A percentile compares a stretch with the other conserved stretches of the same genome.
These are phyloP conservation scores for Lactifluus piperatus DNA, from an alignment of 768 basidiomycete species.

Conservation along the genomic window DNA sequence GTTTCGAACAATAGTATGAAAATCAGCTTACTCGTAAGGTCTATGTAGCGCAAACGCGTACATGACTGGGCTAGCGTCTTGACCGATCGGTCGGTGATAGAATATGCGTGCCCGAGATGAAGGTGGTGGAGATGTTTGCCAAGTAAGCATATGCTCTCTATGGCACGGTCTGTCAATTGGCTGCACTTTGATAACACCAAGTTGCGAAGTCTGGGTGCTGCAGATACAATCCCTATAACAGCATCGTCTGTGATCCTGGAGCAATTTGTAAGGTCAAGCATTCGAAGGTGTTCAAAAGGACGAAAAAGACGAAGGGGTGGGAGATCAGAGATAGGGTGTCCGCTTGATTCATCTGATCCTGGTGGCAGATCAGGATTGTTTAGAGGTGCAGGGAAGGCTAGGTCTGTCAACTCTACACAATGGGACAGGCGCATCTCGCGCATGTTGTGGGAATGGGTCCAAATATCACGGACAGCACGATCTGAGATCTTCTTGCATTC, in stretches of 20 bases:
- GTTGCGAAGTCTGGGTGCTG: conserved; percentile 78
- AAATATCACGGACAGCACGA: conserved; percentile 69
- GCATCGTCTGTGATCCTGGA: conserved; percentile 72
- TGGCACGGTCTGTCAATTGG: conserved; percentile 67
- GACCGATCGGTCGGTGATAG: conserved; percentile 86
- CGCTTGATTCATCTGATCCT: conserved; percentile 27
- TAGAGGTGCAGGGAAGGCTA: conserved; percentile 76
- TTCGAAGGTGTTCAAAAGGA: conserved; percentile 76
- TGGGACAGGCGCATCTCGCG: conserved; percentile 85
- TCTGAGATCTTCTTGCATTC: conserved; percentile 77
- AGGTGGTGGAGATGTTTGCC: conserved; percentile 90
- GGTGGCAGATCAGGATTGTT: conserved; percentile 37
- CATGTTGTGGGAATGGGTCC: conserved; percentile 72
- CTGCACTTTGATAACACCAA: conserved; percentile 82
- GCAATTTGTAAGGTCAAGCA: conserved; percentile 89
- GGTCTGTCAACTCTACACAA: conserved; percentile 69
- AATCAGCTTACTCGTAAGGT: conserved; percentile 77
- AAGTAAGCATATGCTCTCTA: conserved; percentile 76
- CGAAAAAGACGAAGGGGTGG: conserved; percentile 59
- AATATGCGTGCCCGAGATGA: conserved; percentile 85
- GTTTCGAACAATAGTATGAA: not conserved
- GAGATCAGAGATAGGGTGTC: conserved; percentile 32
- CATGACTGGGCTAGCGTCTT: conserved; percentile 76
- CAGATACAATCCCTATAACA: conserved; percentile 71
- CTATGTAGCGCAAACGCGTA: conserved; percentile 87